Evolutionary conservation across 1,139 yeast genomes (phyloP), one percentile per base, ranked within the genome.

Genomic region (Diutina pseudorugosa): DNA sequence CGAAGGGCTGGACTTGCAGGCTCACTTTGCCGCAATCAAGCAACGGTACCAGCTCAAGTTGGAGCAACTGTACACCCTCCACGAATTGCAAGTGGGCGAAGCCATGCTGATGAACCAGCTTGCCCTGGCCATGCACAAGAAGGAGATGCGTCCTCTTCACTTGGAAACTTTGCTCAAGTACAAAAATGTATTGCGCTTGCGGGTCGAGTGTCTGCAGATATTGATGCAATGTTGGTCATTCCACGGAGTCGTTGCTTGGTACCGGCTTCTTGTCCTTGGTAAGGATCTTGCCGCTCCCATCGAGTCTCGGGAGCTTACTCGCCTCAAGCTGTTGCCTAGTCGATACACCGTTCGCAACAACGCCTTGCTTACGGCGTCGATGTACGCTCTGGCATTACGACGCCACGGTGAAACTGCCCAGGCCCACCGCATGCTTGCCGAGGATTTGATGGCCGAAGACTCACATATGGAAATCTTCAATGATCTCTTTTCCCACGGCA

Each of bases 211-310:
- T 52, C 65, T 69, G 53, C 79, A 75, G 59, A 51, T 72, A 7
- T 61, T 74, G 36, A 57, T 75, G 4, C 77, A 72, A 54, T 70
- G 70, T 55, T 72, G 77, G 73, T 72, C 77, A 16, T 71, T 74
- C 57, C 62, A 66, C 51, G 69, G 69, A 3, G 66, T 72, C 70
- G 61, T 68, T 12, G 65, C 65, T 51, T 75, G 79, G 77, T 71
- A 59, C 58, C 62, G 75, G 30, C 64, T 65, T 53, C 59, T 74
- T 25, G 56, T 56, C 9, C 66, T 66, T 18, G 77, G 73, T 2
- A 63, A 63, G 25, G 77, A 72, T 57, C 63, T 75, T 54, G 63
- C 73, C 47, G 41, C 56, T 25, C 71, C 74, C 3, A 56, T 72
- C 30, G 77, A 72, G 44, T 53, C 54, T 7, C 62, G 75, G 52